These are phyloP conservation scores for Mucor lusitanicus DNA, from an alignment of 371 early-diverging fungal species.

Conservation along the genomic window DNA sequence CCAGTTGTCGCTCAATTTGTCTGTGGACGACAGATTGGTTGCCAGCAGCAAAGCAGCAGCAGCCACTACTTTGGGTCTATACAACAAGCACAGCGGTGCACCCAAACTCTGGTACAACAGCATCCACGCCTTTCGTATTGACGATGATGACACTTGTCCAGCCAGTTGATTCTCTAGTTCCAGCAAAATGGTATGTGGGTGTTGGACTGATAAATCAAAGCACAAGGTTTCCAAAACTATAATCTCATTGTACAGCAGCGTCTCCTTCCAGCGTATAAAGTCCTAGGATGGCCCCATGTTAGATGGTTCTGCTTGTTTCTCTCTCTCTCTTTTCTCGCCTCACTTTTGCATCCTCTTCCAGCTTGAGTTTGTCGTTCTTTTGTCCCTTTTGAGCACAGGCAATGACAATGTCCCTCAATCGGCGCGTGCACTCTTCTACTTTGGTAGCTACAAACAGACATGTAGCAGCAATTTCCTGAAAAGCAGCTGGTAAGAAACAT, in stretches of 20 bases:
- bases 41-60: slow-evolving; percentile 41
- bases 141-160: slow-evolving; percentile 49
- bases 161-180: slow-evolving; percentile 37
- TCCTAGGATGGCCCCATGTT: slow-evolving; percentile 41
- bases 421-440: slow-evolving; percentile 76
- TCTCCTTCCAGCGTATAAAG: slow-evolving; percentile 72
- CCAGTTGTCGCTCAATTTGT: slow-evolving; percentile 28
- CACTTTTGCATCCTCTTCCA: slow-evolving; percentile 48
- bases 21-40: slow-evolving; percentile 19
- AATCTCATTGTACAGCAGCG: slow-evolving; percentile 68
- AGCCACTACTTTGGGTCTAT: slow-evolving; percentile 38
- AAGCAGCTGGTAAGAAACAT: not conserved
- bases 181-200: slow-evolving; percentile 67
- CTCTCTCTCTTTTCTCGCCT: not conserved
- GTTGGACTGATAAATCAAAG: slow-evolving; percentile 76
- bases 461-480: slow-evolving; percentile 77
- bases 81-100: slow-evolving; percentile 37
- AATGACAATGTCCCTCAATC: slow-evolving; percentile 60
- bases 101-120: slow-evolving; percentile 61
- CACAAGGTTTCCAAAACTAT: slow-evolving; percentile 71
- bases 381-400: slow-evolving; percentile 61
- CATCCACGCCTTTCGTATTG: slow-evolving; percentile 66
- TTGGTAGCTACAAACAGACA: slow-evolving; percentile 79
- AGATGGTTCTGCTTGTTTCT: not conserved
- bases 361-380: slow-evolving; percentile 56